Base-by-base conservation (phyloP, 768 basidiomycete species). In the Pulveroboletus sp. region DNA sequence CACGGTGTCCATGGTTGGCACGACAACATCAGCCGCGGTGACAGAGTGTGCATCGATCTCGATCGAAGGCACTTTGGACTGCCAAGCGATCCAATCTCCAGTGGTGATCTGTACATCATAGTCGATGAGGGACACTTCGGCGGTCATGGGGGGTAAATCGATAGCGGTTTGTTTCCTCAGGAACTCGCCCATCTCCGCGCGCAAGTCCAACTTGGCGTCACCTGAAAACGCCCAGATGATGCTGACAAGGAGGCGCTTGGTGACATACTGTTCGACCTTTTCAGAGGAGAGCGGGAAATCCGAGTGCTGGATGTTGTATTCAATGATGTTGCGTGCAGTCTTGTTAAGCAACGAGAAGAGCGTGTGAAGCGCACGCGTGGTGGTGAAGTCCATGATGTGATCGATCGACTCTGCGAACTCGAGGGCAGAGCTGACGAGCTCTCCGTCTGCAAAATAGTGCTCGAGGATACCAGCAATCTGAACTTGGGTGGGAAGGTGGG, bases 311-410 rank as follows among this genome's bases (percentile, higher is more conserved):
- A 82, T 73, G 64, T 99, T 96, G 73, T 98, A 95, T 60, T 97
- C 93, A 60, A 94, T 79, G 59, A 98, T 74, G 63, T 93, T 93
- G 13, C 94, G 89, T 32, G 85, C 83, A 1, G 92, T 93, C 73
- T 97, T 97, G 79, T 97, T 97, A 69, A 98, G 72, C 43, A 98
- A 80, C 11, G 96, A 98, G 76, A 99, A 98, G 17, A 99, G 79
- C 0, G 96, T 98, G 61, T 90, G 92, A 48, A 98, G 82, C 1
- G 93, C 93, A 36, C 96, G 89, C 9, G 86, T 91, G 29, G 71
- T 67, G 1, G 95, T 96, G 73, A 98, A 97, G 68, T 97, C 94
- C 96, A 99, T 98, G 73, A 99, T 97, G 62, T 99, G 96, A 59
- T 93, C 89, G 39, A 93, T 85, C n/a, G 82, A 78, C 42, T 82